Evolutionary conservation across 441 rosid genomes (phyloP).

Genomic region (Arabidopsis hybrid): DNA sequence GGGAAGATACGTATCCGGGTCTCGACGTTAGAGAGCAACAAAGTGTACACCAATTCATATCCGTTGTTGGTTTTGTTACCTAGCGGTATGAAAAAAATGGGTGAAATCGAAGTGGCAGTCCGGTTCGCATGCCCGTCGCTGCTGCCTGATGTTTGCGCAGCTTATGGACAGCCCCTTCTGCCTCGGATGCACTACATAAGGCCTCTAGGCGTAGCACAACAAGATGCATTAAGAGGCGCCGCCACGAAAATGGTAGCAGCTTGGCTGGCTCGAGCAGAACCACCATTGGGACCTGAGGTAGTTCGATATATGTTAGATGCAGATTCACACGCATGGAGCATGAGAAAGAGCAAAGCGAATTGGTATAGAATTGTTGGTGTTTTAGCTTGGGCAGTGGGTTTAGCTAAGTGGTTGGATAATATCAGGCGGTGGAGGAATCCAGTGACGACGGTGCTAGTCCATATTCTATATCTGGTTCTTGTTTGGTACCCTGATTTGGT

Average conservation of each 20-base stretch:
- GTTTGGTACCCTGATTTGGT: constrained; percentile 95
- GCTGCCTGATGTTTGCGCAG: constrained; percentile 76
- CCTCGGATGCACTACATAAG: constrained; percentile 94
- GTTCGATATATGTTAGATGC: constrained; percentile 93
- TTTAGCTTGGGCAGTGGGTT: constrained; percentile 89
- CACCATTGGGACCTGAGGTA: constrained; percentile 86
- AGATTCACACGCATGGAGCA: constrained; percentile 95
- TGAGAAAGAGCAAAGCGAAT: constrained; percentile 92
- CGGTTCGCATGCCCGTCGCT: constrained; percentile 82
- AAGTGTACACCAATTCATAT: constrained; percentile 80
- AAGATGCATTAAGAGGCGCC: constrained; percentile 90
- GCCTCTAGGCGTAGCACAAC: constrained; percentile 91
- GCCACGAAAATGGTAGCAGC: constrained; percentile 87
- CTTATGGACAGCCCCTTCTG: constrained; percentile 82
- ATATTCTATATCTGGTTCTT: constrained; percentile 76
- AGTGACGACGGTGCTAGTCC: constrained; percentile 81
- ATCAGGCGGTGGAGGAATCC: constrained; percentile 86
- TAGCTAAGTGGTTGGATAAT: constrained; percentile 86
- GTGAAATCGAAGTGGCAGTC: constrained; percentile 88
- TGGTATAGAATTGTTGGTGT: constrained; percentile 94
- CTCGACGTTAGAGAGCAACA: constrained; percentile 88
- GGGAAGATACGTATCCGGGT: constrained; percentile 90
- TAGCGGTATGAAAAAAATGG: constrained; percentile 89
- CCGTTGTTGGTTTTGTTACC: constrained; percentile 68
- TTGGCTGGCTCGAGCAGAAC: constrained; percentile 87